Evolutionary conservation across 2,329 filamentous ascomycete genomes (phyloP).

Genomic region (Neofusicoccum laricinum): DNA sequence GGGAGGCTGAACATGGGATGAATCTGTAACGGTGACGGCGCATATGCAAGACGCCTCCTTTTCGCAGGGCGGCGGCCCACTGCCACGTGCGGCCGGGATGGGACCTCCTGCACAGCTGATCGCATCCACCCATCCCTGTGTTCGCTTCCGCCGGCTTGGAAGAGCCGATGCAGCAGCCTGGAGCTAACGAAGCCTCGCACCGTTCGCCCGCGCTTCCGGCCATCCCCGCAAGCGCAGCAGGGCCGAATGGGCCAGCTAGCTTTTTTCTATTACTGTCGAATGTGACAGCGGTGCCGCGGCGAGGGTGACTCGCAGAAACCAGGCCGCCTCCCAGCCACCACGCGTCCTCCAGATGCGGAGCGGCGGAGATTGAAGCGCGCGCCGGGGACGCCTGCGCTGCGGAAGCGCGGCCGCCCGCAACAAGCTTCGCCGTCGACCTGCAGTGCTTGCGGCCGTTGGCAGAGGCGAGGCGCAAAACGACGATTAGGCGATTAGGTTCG

Average conservation of each 20-base stretch:
- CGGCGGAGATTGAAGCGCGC: neutral
- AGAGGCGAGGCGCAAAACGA: neutral
- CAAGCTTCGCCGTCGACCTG: neutral
- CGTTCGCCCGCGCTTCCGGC: constrained; percentile 33
- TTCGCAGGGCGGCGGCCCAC: constrained; percentile 14
- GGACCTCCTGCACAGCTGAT: constrained; percentile 28
- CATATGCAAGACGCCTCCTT: constrained; percentile 18
- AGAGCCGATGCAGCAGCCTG: constrained; percentile 29
- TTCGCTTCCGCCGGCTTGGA: constrained; percentile 36
- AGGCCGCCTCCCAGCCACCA: constrained; percentile 3
- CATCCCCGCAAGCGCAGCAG: constrained; percentile 34
- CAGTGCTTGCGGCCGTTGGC: constrained; percentile 7
- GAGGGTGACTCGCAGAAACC: neutral
- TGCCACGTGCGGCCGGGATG: constrained; percentile 34
- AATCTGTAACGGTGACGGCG: constrained; percentile 15
- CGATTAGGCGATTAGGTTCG: constrained; percentile 11
- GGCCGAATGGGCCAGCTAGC: neutral
- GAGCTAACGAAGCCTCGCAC: constrained; percentile 23
- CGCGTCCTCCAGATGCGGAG: neutral
- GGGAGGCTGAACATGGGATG: constrained; percentile 16
- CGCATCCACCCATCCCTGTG: constrained; percentile 27
- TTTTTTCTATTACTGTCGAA: neutral
- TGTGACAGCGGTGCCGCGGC: neutral
- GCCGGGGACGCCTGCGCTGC: neutral
- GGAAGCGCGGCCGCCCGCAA: neutral